A percentile compares a stretch with the other conserved stretches of the same genome.
These are phyloP conservation scores for Aspergillus novoparasiticus DNA, from an alignment of 2,329 filamentous ascomycete species.

Conservation along the genomic window DNA sequence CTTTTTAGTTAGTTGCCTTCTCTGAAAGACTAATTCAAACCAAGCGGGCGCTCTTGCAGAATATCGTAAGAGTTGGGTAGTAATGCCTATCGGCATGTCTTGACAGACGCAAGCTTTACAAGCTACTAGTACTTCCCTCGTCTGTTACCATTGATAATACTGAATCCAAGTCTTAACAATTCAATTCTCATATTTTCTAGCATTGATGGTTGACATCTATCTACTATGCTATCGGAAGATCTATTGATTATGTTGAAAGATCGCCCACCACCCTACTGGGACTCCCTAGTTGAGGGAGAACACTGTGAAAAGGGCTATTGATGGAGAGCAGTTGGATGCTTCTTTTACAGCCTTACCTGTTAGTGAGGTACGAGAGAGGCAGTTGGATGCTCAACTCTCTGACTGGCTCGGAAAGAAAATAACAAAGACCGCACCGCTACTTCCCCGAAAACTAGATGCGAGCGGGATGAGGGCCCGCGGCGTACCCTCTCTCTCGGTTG, in stretches of 20 bases:
- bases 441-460: constrained; percentile 25
- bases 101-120: neutral
- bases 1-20: neutral
- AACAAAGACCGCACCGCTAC: constrained; percentile 37
- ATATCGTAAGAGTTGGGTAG: neutral
- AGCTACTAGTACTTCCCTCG: neutral
- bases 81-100: neutral
- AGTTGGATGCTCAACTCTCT: constrained; percentile 46
- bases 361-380: constrained; percentile 39
- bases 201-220: constrained; percentile 7
- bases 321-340: constrained; percentile 49
- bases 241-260: constrained; percentile 11
- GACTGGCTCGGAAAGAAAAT: constrained; percentile 40
- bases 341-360: constrained; percentile 43
- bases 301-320: constrained; percentile 28
- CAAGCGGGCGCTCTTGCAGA: neutral
- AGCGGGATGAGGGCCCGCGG: constrained; percentile 15
- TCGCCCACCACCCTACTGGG: constrained; percentile 24
- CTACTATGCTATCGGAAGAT: constrained; percentile 9
- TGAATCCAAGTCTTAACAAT: neutral
- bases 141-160: neutral
- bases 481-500: constrained; percentile 20
- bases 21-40: neutral
- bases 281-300: constrained; percentile 6
- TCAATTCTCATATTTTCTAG: neutral